Base-by-base conservation (phyloP, 2,329 filamentous ascomycete genomes). In the Arthrobotrys sphaeroides region DNA sequence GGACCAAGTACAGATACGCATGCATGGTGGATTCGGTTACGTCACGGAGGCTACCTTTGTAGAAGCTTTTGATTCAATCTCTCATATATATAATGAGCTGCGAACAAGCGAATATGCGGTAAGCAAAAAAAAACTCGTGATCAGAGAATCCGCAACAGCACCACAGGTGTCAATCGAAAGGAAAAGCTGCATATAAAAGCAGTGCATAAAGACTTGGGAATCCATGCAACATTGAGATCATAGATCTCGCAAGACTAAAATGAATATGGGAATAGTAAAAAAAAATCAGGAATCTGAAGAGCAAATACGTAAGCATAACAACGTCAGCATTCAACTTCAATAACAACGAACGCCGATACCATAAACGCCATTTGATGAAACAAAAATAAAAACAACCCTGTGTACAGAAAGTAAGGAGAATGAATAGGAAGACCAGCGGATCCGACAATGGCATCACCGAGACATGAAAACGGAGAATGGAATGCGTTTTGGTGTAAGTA, bases 301-400 rank as follows among this genome's bases (percentile, higher is more conserved):
- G 4, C 36, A 42, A 18, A 53, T 42, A 45, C 36, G 10, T 57
- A 53, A 20, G 5, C 55, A 40, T 51, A 43, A 60, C 22, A 31
- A 7, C 9, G n/a, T 40, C 5, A 42, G 42, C 31, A 42, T 40
- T 18, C 5, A 26, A 22, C 26, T 18, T 28, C 28, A 64, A 38
- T 24, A 53, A 22, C n/a, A 28, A 51, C n/a, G 5, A 74, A 74
- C 61, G 43, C 61, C 70, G 20, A 38, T 24, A 13, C 62, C 36
- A 16, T 20, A 49, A 67, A 74, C 61, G 57, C 57, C 72, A 59
- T 12, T 24, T n/a, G 31, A 22, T 24, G 31, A 49, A 60, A 22
- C 2, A 59, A 2, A 45, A 64, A 53, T 13, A 33, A 59, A 47
- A 16, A 7, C 18, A 45, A 20, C 13, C 20, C 13, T 12, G 24